A percentile compares a stretch with the other conserved stretches of the same genome.
These are phyloP conservation scores for Thelephora terrestris DNA, from an alignment of 1,284 basidiomycete species.

Conservation along the genomic window DNA sequence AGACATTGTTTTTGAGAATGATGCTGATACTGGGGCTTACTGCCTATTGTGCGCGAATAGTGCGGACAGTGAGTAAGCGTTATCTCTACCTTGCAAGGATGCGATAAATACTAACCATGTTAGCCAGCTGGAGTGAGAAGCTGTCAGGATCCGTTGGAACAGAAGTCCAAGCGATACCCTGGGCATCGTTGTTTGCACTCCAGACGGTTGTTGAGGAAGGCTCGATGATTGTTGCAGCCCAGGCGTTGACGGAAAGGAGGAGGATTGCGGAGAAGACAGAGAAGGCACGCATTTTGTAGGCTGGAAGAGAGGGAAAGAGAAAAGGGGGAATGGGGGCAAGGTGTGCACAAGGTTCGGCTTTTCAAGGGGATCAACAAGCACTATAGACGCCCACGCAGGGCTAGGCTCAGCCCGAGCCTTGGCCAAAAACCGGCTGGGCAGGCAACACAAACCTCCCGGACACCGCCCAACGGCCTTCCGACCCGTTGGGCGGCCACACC, in stretches of 20 bases:
- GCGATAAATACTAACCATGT: conserved; percentile 34
- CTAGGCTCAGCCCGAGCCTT: too few relatives aligned
- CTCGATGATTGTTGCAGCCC: conserved; percentile 49
- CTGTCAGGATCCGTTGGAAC: conserved; percentile 54
- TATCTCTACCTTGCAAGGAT: not conserved
- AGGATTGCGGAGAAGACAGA: conserved; percentile 32
- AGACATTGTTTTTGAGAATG: conserved; percentile 40
- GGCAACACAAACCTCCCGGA: too few relatives aligned
- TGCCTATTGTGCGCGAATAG: conserved; percentile 18
- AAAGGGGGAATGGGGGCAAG: too few relatives aligned
- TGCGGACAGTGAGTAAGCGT: not conserved
- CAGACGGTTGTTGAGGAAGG: conserved; percentile 45
- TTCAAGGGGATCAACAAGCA: too few relatives aligned
- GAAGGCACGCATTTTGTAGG: conserved; percentile 34
- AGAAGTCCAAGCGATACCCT: conserved; percentile 44
- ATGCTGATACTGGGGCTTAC: conserved; percentile 23
- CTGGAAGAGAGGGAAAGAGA: too few relatives aligned
- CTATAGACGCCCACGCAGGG: too few relatives aligned
- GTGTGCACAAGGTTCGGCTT: too few relatives aligned
- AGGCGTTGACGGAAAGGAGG: conserved; percentile 40
- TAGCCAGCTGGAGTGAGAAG: conserved; percentile 62
- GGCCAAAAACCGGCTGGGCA: too few relatives aligned
- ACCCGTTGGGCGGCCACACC: too few relatives aligned
- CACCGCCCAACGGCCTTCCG: too few relatives aligned
- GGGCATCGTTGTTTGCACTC: conserved; percentile 49